These are phyloP conservation scores for Amylostereum areolatum DNA, from an alignment of 1,284 basidiomycete genomes.

Conservation along the genomic window DNA sequence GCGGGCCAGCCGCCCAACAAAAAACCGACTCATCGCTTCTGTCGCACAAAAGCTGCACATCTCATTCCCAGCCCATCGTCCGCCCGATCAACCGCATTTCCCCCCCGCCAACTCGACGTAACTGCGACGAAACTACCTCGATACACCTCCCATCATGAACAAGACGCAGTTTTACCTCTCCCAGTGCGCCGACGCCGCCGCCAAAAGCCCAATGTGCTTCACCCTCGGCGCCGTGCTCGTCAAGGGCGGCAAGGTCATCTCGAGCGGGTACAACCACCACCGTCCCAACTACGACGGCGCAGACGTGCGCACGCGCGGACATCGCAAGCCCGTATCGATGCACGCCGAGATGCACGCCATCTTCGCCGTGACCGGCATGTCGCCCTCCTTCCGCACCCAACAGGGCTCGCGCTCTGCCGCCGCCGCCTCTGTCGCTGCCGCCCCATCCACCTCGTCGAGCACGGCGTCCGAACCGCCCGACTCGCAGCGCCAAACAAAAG, in stretches of 20 bases:
- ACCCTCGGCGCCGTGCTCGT: slow-evolving; percentile 52
- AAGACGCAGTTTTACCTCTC: slow-evolving; percentile 50
- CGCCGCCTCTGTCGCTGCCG: slow-evolving; percentile 2
- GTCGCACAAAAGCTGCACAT: no score
- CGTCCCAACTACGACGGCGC: slow-evolving; percentile 47
- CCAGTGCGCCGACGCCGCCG: slow-evolving; percentile 44
- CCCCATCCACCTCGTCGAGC: no score
- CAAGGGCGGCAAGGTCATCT: slow-evolving; percentile 52
- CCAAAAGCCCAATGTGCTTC: slow-evolving; percentile 49
- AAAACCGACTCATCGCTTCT: no score
- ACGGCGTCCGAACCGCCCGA: no score
- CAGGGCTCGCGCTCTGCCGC: slow-evolving; percentile 29
- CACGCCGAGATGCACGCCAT: slow-evolving; percentile 61
- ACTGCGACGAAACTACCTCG: no score
- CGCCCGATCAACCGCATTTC: no score
- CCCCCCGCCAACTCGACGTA: no score
- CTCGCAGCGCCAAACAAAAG: slow-evolving; percentile 27
- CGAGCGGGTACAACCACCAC: slow-evolving; percentile 49
- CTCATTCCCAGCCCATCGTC: no score
- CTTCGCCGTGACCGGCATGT: slow-evolving; percentile 45
- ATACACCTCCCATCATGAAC: slow-evolving; percentile 26
- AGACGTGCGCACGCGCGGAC: slow-evolving; percentile 33
- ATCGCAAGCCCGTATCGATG: slow-evolving; percentile 50
- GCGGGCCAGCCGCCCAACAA: no score
- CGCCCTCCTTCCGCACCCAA: slow-evolving; percentile 49